Percentiles rank a stretch among this genome's conserved stretches.
These are phyloP conservation scores for Trypanosoma lewisi DNA, from an alignment of 208 protist genomes.

Conservation along the genomic window DNA sequence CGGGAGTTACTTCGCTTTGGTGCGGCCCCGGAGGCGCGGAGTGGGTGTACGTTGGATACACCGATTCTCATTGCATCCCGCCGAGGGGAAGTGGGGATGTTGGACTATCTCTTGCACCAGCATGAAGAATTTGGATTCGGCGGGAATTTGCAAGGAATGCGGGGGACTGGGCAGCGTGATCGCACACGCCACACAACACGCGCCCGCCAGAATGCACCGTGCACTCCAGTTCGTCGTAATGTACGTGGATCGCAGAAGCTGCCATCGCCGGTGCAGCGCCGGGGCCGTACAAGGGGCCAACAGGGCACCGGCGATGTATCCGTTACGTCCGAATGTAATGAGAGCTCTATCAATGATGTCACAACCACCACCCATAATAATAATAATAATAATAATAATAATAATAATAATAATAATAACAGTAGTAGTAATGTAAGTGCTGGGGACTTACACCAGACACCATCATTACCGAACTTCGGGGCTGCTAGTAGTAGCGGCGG, in stretches of 20 bases:
- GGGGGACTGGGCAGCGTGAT: neutral
- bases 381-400: neutral
- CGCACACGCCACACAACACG: neutral
- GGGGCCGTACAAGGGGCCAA: neutral
- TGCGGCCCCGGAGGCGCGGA: constrained; percentile 48
- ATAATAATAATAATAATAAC: neutral
- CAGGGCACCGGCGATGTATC: neutral
- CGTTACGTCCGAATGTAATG: neutral
- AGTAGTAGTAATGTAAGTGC: too few species aligned
- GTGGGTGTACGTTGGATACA: constrained; percentile 44
- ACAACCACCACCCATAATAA: neutral
- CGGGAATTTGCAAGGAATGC: neutral
- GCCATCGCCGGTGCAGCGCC: neutral
- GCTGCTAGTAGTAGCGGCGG: too few species aligned
- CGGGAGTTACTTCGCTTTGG: constrained; percentile 49
- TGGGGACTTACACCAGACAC: too few species aligned
- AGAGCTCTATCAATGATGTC: neutral
- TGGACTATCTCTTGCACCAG: constrained; percentile 23
- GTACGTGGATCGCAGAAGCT: neutral
- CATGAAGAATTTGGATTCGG: constrained; percentile 5
- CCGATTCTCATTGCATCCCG: constrained; percentile 60
- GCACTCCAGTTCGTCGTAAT: neutral
- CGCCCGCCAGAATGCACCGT: neutral
- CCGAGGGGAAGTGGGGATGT: constrained; percentile 23
- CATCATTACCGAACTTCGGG: too few species aligned